These are phyloP conservation scores for Cryphonectria nitschkei DNA, from an alignment of 2,329 filamentous ascomycete species.

Conservation along the genomic window DNA sequence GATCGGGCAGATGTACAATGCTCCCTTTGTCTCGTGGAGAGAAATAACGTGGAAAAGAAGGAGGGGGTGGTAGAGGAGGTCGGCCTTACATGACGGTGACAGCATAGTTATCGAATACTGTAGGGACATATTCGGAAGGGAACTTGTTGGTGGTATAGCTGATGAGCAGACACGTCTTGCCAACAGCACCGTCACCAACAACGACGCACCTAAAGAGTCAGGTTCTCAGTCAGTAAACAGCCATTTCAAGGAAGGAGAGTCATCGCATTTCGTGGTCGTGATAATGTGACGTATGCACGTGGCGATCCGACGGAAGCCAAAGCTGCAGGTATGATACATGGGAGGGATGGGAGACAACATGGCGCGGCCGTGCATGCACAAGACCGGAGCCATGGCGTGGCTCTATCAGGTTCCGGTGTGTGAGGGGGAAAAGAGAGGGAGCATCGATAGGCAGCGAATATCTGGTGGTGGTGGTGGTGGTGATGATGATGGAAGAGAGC, in stretches of 20 bases:
- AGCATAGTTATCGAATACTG: constrained; percentile 99
- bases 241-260: constrained; percentile 3
- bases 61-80: constrained; percentile 1
- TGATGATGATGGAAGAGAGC: constrained; percentile 12
- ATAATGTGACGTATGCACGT: constrained; percentile 13
- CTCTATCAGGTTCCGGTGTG: background rate
- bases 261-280: constrained; percentile 17
- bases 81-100: constrained; percentile 96
- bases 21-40: background rate
- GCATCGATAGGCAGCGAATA: constrained; percentile 8
- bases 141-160: constrained; percentile 99
- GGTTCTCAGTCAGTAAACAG: constrained; percentile 27
- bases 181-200: constrained; percentile 98
- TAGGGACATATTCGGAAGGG: constrained; percentile 98
- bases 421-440: constrained; percentile 10
- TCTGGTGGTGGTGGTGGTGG: background rate
- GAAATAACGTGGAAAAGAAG: background rate
- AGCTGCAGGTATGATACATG: constrained; percentile 11
- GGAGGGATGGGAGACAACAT: constrained; percentile 7
- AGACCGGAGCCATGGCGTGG: background rate
- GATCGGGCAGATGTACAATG: constrained; percentile 24
- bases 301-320: constrained; percentile 21
- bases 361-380: background rate
- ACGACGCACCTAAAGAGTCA: constrained; percentile 80
- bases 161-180: constrained; percentile 98